phyloP scores from a whole-genome alignment of 495 filamentous ascomycete genomes.

The Neurospora sp. region DNA sequence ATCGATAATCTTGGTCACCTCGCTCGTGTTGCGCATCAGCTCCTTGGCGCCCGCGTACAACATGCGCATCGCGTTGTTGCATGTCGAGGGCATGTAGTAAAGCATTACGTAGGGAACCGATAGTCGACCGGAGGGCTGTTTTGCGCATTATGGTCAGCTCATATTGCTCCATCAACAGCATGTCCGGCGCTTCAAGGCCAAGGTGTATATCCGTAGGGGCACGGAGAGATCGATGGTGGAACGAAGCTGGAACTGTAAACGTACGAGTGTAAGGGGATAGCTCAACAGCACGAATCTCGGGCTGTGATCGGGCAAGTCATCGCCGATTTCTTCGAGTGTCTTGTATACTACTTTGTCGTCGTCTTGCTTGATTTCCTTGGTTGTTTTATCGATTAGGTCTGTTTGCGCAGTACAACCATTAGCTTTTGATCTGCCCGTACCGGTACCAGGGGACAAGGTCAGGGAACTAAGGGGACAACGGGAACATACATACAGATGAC shows the following conservation, averaged over 20 bases:
- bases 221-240: too few species aligned
- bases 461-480: too few species aligned
- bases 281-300: constrained; percentile 84
- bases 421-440: too few species aligned
- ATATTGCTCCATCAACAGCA: too few species aligned
- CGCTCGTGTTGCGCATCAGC: constrained; percentile 81
- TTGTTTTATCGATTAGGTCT: constrained; percentile 82
- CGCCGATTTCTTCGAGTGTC: constrained; percentile 64
- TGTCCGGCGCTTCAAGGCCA: too few species aligned
- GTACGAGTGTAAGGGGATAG: constrained; percentile 74
- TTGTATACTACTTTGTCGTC: constrained; percentile 63
- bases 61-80: constrained; percentile 77
- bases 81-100: constrained; percentile 84
- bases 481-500: constrained; percentile 71
- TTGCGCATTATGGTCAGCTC: too few species aligned
- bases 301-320: constrained; percentile 87
- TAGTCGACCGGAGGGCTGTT: constrained; percentile 35
- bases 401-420: too few species aligned
- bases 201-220: too few species aligned
- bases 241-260: too few species aligned
- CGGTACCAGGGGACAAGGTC: too few species aligned
- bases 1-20: constrained; percentile 74
- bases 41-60: constrained; percentile 93
- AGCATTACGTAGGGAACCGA: constrained; percentile 77
- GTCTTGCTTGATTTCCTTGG: constrained; percentile 74